These are phyloP conservation scores for Phtheirospermum japonicum DNA, from an alignment of 257 asterid genomes.

Conservation along the genomic window DNA sequence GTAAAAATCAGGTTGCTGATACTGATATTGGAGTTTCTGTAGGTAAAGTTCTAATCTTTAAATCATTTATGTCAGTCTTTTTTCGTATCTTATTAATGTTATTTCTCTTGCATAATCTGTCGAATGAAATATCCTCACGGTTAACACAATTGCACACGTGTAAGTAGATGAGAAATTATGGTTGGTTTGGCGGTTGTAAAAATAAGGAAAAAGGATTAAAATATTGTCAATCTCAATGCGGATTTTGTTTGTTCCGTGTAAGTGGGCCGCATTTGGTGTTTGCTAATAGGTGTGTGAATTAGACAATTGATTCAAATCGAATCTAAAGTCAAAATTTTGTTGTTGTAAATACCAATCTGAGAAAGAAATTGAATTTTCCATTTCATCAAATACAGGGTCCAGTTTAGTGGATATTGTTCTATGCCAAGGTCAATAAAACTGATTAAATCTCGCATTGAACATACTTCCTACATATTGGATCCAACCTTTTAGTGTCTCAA, in stretches of 20 bases:
- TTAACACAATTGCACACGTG: neutral
- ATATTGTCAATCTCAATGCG: neutral
- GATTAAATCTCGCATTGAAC: neutral
- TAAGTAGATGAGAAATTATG: constrained; percentile 16
- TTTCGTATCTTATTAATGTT: neutral
- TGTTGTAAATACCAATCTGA: neutral
- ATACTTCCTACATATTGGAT: constrained; percentile 3
- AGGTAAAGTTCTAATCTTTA: constrained; percentile 42
- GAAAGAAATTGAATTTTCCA: constrained; percentile 1
- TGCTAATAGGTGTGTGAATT: neutral
- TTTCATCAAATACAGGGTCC: neutral
- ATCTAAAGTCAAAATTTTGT: neutral
- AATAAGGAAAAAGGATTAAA: neutral
- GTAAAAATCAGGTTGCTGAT: constrained; percentile 97
- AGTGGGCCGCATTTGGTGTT: neutral
- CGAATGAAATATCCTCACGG: neutral
- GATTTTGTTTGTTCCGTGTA: neutral
- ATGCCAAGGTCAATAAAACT: constrained; percentile 1
- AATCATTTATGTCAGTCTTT: neutral
- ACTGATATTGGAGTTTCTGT: constrained; percentile 93
- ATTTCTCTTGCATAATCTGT: constrained; percentile 6
- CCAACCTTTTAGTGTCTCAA: constrained; percentile 2
- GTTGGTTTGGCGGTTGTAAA: constrained; percentile 11
- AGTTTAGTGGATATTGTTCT: constrained; percentile 14
- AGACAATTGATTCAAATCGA: neutral